These are phyloP conservation scores for Thuidium tamariscinum DNA, from an alignment of 225 moss, liverwort and hornwort species.

Conservation along the genomic window DNA sequence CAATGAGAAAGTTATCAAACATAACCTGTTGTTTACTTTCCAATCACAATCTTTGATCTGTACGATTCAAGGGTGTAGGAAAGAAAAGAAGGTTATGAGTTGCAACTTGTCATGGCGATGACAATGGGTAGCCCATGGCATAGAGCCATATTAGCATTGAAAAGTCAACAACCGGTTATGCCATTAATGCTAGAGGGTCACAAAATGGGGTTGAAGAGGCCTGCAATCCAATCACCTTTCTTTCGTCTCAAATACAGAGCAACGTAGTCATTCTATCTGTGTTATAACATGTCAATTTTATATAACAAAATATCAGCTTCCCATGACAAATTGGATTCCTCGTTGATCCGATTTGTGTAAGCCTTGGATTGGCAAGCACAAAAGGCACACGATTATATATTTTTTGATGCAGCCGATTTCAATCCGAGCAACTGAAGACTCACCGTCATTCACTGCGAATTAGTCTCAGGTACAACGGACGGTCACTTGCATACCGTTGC, in stretches of 20 bases:
- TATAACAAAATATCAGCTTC: not conserved
- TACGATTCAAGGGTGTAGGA: too few relatives aligned
- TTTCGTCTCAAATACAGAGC: not conserved
- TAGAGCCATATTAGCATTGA: too few relatives aligned
- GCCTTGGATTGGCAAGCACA: conserved; percentile 36
- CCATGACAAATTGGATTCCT: not conserved
- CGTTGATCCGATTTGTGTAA: not conserved
- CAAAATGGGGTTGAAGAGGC: not conserved
- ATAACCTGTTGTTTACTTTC: too few relatives aligned
- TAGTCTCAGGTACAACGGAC: conserved; percentile 40
- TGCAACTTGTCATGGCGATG: too few relatives aligned
- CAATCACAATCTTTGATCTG: too few relatives aligned
- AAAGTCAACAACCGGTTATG: too few relatives aligned
- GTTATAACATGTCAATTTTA: not conserved
- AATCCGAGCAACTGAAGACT: conserved; percentile 57
- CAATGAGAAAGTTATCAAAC: too few relatives aligned
- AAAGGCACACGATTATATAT: conserved; percentile 63
- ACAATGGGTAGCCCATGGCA: too few relatives aligned
- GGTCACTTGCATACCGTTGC: too few relatives aligned
- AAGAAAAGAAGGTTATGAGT: too few relatives aligned
- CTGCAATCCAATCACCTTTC: not conserved
- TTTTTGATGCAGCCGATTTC: conserved; percentile 57
- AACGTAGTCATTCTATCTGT: not conserved
- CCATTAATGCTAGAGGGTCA: too few relatives aligned
- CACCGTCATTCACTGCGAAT: conserved; percentile 79